Conservation (phyloP, 2,329 filamentous ascomycete genomes). For the Penicillium sp. region DNA sequence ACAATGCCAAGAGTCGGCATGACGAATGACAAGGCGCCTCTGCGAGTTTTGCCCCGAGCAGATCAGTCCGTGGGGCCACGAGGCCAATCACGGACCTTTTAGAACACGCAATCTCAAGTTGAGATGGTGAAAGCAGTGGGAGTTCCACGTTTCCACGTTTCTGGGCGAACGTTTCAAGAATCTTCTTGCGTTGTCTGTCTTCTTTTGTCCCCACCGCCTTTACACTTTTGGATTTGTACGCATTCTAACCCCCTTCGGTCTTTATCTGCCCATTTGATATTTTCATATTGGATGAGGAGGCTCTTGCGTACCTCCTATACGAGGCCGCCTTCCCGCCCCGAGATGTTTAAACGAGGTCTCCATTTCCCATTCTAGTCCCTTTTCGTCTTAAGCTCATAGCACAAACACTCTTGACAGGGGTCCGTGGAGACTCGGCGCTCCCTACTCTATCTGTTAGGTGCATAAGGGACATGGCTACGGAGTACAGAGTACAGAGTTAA, state of each 20-base stretch:
- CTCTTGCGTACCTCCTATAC: not conserved
- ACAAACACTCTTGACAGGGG: conserved; percentile 7
- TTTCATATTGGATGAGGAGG: not conserved
- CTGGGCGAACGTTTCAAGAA: not conserved
- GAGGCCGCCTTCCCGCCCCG: not conserved
- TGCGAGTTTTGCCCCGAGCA: conserved; percentile 4
- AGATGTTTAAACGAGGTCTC: not conserved
- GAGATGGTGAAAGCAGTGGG: conserved; percentile 7
- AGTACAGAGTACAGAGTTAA: not conserved
- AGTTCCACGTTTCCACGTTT: not conserved
- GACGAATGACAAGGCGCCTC: conserved; percentile 4
- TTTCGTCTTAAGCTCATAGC: not conserved
- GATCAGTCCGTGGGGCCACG: conserved; percentile 1
- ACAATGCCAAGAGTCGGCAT: not conserved
- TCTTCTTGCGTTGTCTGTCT: not conserved
- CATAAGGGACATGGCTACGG: not conserved
- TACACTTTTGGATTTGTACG: not conserved
- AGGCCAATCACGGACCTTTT: conserved; percentile 3
- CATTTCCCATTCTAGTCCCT: not conserved
- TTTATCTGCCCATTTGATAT: not conserved
- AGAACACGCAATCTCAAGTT: conserved; percentile 12
- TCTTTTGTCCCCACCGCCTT: not conserved
- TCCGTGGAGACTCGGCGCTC: conserved; percentile 7
- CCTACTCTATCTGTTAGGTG: conserved; percentile 17
- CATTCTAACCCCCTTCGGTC: not conserved